phyloP scores from a whole-genome alignment of 768 basidiomycete genomes.

The Cyclocybe aegerita region DNA sequence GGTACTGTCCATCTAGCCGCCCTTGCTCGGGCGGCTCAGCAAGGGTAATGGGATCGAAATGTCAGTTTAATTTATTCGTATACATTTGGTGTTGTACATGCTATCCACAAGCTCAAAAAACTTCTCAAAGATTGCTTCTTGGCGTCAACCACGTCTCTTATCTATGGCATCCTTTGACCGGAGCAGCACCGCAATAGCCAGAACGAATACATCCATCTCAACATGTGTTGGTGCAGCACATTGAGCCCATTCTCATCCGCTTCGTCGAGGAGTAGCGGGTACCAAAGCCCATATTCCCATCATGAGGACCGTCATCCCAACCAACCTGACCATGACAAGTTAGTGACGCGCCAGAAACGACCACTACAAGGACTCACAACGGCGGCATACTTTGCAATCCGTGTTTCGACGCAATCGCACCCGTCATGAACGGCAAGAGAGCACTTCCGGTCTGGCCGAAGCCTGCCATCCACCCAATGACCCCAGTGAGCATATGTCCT shows the following conservation, averaged over 20 bases:
- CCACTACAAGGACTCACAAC: conserved; percentile 37
- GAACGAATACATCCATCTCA: too few species aligned
- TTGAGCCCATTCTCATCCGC: too few species aligned
- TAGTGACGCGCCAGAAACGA: too few species aligned
- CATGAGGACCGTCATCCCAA: conserved; percentile 57
- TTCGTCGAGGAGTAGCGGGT: conserved; percentile 18
- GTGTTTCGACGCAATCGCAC: conserved; percentile 58
- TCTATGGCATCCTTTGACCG: too few species aligned
- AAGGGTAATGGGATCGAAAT: not conserved
- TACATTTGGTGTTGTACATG: too few species aligned
- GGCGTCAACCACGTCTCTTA: too few species aligned
- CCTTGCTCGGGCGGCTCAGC: conserved; percentile 31
- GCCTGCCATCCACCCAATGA: conserved; percentile 62
- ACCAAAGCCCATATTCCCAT: conserved; percentile 51
- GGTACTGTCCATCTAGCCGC: conserved; percentile 55
- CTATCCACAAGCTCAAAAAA: too few species aligned
- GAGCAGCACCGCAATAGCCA: too few species aligned
- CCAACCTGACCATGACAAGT: conserved; percentile 35
- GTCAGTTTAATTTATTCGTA: not conserved
- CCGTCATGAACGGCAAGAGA: conserved; percentile 65
- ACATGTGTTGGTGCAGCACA: too few species aligned
- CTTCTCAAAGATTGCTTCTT: too few species aligned
- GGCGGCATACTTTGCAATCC: conserved; percentile 58
- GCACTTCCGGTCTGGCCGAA: conserved; percentile 72
- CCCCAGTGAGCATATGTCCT: conserved; percentile 55